Conservation (phyloP, 108 stramenopile species). For the Mediolabrus comicus region DNA sequence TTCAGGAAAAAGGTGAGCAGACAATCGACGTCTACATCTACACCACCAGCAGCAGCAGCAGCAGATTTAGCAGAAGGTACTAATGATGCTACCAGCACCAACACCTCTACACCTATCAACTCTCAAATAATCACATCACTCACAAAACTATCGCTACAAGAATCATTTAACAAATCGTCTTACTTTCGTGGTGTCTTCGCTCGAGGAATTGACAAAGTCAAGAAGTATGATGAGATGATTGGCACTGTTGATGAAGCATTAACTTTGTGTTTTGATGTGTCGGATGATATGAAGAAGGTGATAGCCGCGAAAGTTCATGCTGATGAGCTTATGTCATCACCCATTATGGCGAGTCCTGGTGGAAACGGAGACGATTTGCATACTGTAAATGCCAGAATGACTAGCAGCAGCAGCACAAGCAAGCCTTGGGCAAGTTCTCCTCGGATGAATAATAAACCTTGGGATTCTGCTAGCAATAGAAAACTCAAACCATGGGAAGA, state of each 20-base stretch:
- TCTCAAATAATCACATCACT: background rate
- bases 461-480: no score
- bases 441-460: no score
- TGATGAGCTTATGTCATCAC: background rate
- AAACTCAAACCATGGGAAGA: background rate
- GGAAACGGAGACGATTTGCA: background rate
- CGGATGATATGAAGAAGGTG: background rate
- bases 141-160: background rate
- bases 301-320: background rate
- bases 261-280: background rate
- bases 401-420: no score
- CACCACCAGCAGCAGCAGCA: background rate
- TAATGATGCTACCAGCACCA: no score
- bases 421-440: background rate
- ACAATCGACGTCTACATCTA: background rate
- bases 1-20: background rate
- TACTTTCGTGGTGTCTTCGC: background rate
- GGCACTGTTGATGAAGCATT: conserved; percentile 3
- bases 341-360: background rate
- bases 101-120: background rate
- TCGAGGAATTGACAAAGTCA: background rate
- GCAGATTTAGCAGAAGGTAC: background rate
- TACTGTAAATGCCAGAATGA: no score
- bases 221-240: background rate
- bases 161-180: background rate